Evolutionary conservation across 2,329 filamentous ascomycete genomes (phyloP), one percentile per base, ranked within the genome.

Genomic region (Clonostachys solani): DNA sequence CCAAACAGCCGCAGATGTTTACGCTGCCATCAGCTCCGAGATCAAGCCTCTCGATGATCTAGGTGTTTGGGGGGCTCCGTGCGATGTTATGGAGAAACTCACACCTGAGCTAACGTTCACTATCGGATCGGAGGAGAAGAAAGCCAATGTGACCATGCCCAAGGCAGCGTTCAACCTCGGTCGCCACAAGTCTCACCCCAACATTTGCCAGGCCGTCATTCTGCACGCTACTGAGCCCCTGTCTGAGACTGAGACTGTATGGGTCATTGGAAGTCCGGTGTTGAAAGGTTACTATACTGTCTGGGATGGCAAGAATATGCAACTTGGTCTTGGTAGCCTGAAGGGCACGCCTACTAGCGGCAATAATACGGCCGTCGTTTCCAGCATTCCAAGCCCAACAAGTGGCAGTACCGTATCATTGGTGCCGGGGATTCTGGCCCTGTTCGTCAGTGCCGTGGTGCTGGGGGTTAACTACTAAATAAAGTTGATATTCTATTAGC

Each of bases 211-310:
- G 52, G 59, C 54, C 8, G 52, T 67, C 3, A 62, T 66, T 40
- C 53, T 55, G 19, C 47, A 52, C 51, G 56, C 60, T 5, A 40
- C 43, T 0, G 41, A 52, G 15, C 43, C 45, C 1, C 44, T 56
- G 3, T 52, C 54, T 4, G 46, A 53, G 0, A 40, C 49, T 1
- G 54, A 53, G 1, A 51, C 54, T 0, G 50, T 57, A 3, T 68
- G 65, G 63, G 47, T 67, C 7, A 42, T 64, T 9, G 65, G 66
- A 0, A 60, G 56, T 1, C 61, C 64, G 5, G 49, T 64, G 15
- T 47, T 68, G 19, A 61, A 65, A 56, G 51, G 56, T 12, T 66
- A 66, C 46, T 67, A 67, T 46, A 68, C 64, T 1, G 60, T 61
- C 1, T 67, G 62, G 63, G 58, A 68, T 49, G 60, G 56, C 1